Evolutionary conservation across 176 grass and related monocot species (phyloP).

Genomic region (Carex myosuroides): DNA sequence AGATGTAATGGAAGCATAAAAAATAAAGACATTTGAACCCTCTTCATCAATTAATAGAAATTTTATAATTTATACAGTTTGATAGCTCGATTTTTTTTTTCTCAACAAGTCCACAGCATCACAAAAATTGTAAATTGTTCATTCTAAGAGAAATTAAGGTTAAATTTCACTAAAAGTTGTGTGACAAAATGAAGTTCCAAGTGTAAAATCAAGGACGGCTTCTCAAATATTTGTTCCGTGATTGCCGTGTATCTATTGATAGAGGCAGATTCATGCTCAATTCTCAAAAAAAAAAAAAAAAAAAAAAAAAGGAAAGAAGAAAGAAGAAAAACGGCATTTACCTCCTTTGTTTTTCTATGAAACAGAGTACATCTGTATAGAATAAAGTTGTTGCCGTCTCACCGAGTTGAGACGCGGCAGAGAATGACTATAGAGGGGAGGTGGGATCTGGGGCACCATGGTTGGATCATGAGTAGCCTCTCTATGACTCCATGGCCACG

Average conservation of each 20-base stretch:
- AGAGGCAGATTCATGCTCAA: not conserved
- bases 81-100: no score
- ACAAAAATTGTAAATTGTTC: no score
- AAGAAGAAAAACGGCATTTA: not conserved
- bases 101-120: no score
- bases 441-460: not conserved
- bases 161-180: no score
- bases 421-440: not conserved
- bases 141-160: no score
- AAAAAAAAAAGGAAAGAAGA: no score
- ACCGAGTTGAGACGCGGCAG: not conserved
- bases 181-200: not conserved
- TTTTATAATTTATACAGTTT: no score
- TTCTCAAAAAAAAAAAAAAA: no score
- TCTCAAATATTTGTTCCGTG: not conserved
- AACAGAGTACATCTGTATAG: not conserved
- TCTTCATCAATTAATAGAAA: no score
- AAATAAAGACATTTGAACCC: no score
- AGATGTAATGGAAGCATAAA: no score
- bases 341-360: not conserved
- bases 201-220: not conserved
- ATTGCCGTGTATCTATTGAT: not conserved
- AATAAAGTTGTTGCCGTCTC: not conserved
- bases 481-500: not conserved
- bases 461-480: not conserved